Base-by-base conservation (phyloP, 768 basidiomycete genomes). In the Tremella fuciformis region DNA sequence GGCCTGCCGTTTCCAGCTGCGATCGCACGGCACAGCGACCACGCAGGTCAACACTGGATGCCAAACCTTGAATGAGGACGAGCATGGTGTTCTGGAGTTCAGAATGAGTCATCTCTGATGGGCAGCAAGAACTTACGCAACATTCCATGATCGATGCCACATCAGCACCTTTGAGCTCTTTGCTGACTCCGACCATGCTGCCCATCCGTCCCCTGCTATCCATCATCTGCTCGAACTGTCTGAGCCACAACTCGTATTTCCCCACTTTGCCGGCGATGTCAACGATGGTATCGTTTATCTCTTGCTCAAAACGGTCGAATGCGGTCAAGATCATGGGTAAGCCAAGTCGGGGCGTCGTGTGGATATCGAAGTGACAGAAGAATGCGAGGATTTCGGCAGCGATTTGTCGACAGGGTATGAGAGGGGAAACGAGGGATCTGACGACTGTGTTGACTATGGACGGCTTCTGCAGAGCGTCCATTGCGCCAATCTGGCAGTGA, bases 151-250 rank as follows among this genome's bases (percentile, higher is more conserved):
- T 82, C 79, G 58, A 46, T 19, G 34, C 62, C 59, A 66, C 69
- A 42, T 64, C 69, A 37, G 56, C 47, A 1, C 52, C 65, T 76
- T 83, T 83, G 55, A 93, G 83, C 65, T 97, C 92, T 13, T 93
- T 89, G 66, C 92, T 94, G 21, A 91, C 91, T 0, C 96, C 96
- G 8, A 99, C 94, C 40, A 89, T 77, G 73, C 89, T 96, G 1
- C 94, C 94, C 90, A 97, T 92, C 75, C 86, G 88, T 1, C 94
- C 94, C 56, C 91, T 80, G 1, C 92, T 93, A 48, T 85, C 82
- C 16, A 97, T 81, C 2, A 84, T 84, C 24, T 79, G 78, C 64
- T 91, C 88, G 63, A 94, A 79, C 0, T 86, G 86, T 65, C 85
- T 86, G 72, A 98, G 89, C 93, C 91, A 98, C 67, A 84, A 91